These are phyloP conservation scores for Monilinia vaccinii-corymbosi DNA, from an alignment of 2,329 filamentous ascomycete genomes.

Conservation along the genomic window DNA sequence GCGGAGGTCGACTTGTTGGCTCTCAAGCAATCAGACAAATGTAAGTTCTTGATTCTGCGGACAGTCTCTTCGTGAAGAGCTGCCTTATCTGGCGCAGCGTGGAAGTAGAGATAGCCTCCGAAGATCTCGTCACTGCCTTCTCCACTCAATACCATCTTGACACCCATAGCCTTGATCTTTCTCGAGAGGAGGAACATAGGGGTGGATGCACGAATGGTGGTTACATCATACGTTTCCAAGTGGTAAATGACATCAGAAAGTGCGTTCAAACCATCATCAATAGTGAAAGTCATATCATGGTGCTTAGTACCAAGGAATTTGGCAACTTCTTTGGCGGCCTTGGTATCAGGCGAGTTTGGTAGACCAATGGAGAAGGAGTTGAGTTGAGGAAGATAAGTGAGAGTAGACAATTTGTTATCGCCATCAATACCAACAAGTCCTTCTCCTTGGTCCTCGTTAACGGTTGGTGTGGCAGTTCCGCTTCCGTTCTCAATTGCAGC, in stretches of 20 bases:
- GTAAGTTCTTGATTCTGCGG: slow-evolving; percentile 89
- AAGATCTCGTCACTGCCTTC: slow-evolving; percentile 98
- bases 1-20: slow-evolving; percentile 99
- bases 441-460: slow-evolving; percentile 52
- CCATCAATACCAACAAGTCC: slow-evolving; percentile 92
- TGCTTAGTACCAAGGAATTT: slow-evolving; percentile 97
- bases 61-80: slow-evolving; percentile 96
- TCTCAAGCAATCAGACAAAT: slow-evolving; percentile 89
- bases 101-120: slow-evolving; percentile 97
- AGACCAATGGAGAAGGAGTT: slow-evolving; percentile 99
- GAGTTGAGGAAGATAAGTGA: slow-evolving; percentile 86
- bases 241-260: slow-evolving; percentile 97
- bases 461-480: slow-evolving; percentile 36
- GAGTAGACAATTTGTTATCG: slow-evolving; percentile 76
- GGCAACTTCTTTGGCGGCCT: slow-evolving; percentile 85
- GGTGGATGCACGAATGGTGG: slow-evolving; percentile 94
- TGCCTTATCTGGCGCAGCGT: slow-evolving; percentile 80
- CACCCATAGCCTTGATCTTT: slow-evolving; percentile 99
- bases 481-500: slow-evolving; percentile 33
- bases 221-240: slow-evolving; percentile 95
- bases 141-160: slow-evolving; percentile 98
- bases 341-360: slow-evolving; percentile 83
- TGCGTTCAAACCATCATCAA: slow-evolving; percentile 94
- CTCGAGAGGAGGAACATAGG: slow-evolving; percentile 96
- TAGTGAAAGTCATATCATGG: slow-evolving; percentile 95